phyloP scores from a whole-genome alignment of 257 asterid species.

The Eucommia ulmoides region DNA sequence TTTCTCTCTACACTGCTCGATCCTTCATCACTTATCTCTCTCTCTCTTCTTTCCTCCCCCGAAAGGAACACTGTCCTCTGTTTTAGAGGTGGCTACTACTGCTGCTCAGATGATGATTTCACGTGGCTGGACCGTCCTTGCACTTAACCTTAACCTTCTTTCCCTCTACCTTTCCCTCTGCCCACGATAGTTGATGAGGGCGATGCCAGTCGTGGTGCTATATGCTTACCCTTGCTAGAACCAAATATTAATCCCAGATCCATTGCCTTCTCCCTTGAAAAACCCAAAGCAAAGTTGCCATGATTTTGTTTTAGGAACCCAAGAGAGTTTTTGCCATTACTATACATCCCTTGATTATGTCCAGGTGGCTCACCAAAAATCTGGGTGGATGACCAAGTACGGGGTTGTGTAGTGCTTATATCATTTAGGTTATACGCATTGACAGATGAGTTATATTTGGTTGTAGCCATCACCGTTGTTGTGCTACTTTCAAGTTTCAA shows the following conservation, averaged over 20 bases:
- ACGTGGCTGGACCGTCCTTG: constrained; percentile 19
- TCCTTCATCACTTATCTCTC: no score
- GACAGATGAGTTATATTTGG: constrained; percentile 16
- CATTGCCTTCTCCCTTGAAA: constrained; percentile 32
- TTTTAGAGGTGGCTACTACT: constrained; percentile 65
- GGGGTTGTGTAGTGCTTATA: constrained; percentile 32
- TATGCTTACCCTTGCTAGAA: constrained; percentile 49
- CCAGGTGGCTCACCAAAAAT: constrained; percentile 19
- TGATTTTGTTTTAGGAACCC: constrained; percentile 55
- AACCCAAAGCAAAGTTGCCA: constrained; percentile 20
- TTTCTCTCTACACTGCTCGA: no score
- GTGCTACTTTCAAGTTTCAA: constrained; percentile 44
- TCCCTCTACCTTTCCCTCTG: constrained; percentile 85
- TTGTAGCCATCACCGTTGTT: constrained; percentile 21
- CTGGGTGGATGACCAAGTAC: constrained; percentile 51
- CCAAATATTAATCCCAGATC: constrained; percentile 76
- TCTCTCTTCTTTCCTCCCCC: no score
- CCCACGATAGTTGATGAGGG: constrained; percentile 78
- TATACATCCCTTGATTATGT: constrained; percentile 48
- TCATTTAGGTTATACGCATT: constrained; percentile 30
- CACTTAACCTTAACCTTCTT: constrained; percentile 65
- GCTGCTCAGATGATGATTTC: constrained; percentile 37
- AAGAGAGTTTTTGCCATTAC: constrained; percentile 36
- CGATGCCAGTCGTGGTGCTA: constrained; percentile 84
- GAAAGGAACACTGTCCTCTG: no score